Evolutionary conservation across 441 rosid species (phyloP).

Genomic region (Euphorbia corollata): DNA sequence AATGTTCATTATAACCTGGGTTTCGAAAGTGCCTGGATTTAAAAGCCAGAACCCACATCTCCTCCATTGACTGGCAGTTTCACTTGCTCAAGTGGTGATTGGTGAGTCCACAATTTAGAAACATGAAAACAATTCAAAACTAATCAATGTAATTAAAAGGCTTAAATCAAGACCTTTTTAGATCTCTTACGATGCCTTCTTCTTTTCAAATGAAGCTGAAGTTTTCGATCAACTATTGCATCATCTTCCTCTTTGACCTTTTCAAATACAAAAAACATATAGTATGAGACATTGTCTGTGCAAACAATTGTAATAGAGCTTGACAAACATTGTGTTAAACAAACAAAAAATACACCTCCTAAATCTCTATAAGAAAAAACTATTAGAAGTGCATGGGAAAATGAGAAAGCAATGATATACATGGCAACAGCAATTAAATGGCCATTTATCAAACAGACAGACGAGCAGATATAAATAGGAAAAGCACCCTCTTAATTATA

Average conservation of each 20-base stretch:
- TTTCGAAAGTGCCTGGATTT: background rate
- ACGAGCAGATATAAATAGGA: background rate
- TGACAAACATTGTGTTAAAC: constrained; percentile 4
- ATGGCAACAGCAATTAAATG: background rate
- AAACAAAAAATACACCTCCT: background rate
- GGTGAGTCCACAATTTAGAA: background rate
- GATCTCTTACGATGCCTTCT: constrained; percentile 51
- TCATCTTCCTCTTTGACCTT: constrained; percentile 99
- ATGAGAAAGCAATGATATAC: background rate
- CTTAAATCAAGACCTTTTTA: constrained; percentile 48
- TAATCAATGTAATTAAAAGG: constrained; percentile 20
- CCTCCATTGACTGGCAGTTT: background rate
- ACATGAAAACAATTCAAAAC: constrained; percentile 2
- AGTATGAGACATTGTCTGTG: constrained; percentile 8
- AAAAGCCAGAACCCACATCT: background rate
- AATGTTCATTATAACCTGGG: background rate
- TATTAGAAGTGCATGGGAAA: constrained; percentile 2
- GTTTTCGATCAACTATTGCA: constrained; percentile 63
- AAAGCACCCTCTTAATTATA: background rate
- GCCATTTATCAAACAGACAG: background rate
- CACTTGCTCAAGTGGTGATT: background rate
- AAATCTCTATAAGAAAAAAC: background rate
- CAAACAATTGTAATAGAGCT: constrained; percentile 7
- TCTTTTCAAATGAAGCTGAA: constrained; percentile 72
- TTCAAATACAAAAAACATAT: constrained; percentile 18